phyloP scores from a whole-genome alignment of 2,329 filamentous ascomycete genomes.

The Penicillium sp. region DNA sequence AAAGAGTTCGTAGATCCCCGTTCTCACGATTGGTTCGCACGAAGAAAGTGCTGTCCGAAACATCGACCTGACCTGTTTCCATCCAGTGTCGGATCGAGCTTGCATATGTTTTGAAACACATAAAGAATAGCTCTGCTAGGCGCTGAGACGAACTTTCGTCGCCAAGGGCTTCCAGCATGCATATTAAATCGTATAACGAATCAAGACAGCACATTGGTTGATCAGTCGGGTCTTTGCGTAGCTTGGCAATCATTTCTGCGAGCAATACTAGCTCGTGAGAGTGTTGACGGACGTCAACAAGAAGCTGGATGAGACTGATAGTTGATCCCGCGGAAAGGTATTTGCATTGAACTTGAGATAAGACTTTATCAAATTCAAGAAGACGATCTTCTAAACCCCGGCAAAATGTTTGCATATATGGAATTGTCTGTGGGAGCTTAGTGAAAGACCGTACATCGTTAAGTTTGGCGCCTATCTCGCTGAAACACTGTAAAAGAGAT shows the following conservation, averaged over 20 bases:
- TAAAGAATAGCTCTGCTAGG: slow-evolving; percentile 69
- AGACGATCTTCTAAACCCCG: slow-evolving; percentile 60
- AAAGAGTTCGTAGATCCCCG: slow-evolving; percentile 63
- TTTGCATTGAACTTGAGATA: slow-evolving; percentile 60
- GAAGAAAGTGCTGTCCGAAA: slow-evolving; percentile 71
- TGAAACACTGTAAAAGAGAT: slow-evolving; percentile 42
- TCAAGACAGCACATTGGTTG: slow-evolving; percentile 74
- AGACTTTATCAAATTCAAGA: slow-evolving; percentile 53
- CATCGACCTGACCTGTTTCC: slow-evolving; percentile 67
- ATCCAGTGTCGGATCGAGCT: slow-evolving; percentile 81
- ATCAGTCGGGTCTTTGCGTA: slow-evolving; percentile 45
- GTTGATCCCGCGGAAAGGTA: slow-evolving; percentile 56
- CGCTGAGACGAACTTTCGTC: slow-evolving; percentile 60
- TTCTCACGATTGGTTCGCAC: slow-evolving; percentile 59
- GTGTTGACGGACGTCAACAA: slow-evolving; percentile 54
- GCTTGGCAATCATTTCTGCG: slow-evolving; percentile 58
- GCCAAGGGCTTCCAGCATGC: slow-evolving; percentile 66
- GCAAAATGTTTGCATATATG: slow-evolving; percentile 69
- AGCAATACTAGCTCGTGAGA: slow-evolving; percentile 59
- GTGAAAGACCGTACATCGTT: slow-evolving; percentile 50
- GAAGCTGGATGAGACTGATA: slow-evolving; percentile 65
- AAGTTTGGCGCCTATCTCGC: slow-evolving; percentile 48
- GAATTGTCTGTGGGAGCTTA: slow-evolving; percentile 45
- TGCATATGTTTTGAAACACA: slow-evolving; percentile 79
- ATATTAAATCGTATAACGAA: slow-evolving; percentile 68